A percentile compares a stretch with the other conserved stretches of the same genome.
These are phyloP conservation scores for Jackrogersella multiformis DNA, from an alignment of 495 filamentous ascomycete species.

Conservation along the genomic window DNA sequence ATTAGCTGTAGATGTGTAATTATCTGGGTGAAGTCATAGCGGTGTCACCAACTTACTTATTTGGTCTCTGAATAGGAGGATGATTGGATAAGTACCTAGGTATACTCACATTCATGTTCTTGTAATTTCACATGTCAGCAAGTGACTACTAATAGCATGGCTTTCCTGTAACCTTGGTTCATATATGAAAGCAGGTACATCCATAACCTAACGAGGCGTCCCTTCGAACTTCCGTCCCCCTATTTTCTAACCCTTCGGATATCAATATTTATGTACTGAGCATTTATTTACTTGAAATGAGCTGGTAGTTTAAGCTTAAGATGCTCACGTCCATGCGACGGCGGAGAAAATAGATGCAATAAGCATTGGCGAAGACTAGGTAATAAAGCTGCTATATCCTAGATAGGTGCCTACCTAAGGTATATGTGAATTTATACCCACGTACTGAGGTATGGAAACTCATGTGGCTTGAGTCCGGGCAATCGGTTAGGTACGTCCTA, in stretches of 20 bases:
- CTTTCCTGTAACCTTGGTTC: background rate
- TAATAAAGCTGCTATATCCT: too few relatives aligned
- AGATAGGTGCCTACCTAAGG: background rate
- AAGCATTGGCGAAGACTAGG: too few relatives aligned
- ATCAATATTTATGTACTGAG: too few relatives aligned
- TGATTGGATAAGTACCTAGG: background rate
- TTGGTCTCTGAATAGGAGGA: background rate
- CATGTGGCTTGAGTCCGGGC: background rate
- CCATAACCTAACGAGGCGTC: background rate
- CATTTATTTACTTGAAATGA: too few relatives aligned
- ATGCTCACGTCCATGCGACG: too few relatives aligned
- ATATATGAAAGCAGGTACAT: background rate
- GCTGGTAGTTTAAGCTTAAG: too few relatives aligned
- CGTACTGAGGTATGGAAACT: background rate
- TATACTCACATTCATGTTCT: background rate
- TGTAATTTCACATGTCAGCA: background rate
- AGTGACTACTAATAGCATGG: too few relatives aligned
- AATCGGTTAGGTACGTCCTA: too few relatives aligned
- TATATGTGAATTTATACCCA: too few relatives aligned
- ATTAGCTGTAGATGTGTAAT: background rate
- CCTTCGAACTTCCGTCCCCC: background rate
- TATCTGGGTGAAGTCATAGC: background rate
- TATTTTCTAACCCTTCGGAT: too few relatives aligned
- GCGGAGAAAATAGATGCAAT: too few relatives aligned
- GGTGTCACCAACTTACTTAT: background rate